These are phyloP conservation scores for Arachis hypogaea DNA, from an alignment of 306 rosid genomes.

Conservation along the genomic window DNA sequence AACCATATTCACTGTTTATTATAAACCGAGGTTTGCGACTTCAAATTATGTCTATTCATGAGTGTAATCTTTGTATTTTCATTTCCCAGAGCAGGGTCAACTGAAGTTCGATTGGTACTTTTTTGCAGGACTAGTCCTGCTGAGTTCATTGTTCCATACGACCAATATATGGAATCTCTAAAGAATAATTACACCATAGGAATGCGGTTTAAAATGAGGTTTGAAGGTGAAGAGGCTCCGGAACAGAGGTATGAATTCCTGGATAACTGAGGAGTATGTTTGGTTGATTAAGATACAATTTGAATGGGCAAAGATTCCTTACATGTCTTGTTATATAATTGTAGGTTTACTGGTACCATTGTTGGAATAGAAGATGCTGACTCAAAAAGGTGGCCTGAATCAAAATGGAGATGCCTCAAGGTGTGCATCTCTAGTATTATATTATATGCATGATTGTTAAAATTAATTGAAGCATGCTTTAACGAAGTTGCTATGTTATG, in stretches of 20 bases:
- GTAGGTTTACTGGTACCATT: constrained; percentile 85
- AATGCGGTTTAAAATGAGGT: constrained; percentile 91
- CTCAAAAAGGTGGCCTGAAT: constrained; percentile 65
- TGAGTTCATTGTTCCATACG: constrained; percentile 82
- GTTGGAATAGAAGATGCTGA: constrained; percentile 85
- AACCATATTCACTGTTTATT: constrained; percentile 87
- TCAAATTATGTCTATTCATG: not conserved
- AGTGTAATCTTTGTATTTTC: not conserved
- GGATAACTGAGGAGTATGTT: not conserved
- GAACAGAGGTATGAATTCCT: constrained; percentile 70
- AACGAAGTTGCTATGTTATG: constrained; percentile 19
- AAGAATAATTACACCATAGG: constrained; percentile 78
- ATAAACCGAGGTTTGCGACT: constrained; percentile 80
- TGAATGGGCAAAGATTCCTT: constrained; percentile 1
- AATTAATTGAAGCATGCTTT: not conserved
- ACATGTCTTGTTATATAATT: constrained; percentile 8
- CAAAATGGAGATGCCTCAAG: constrained; percentile 95
- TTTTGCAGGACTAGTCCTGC: constrained; percentile 88
- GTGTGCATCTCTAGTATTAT: constrained; percentile 45
- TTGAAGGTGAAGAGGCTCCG: constrained; percentile 98
- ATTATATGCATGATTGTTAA: constrained; percentile 10
- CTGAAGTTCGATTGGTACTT: constrained; percentile 15
- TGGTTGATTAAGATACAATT: not conserved
- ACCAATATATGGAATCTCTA: constrained; percentile 77
- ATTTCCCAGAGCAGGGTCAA: not conserved